These are phyloP conservation scores for Monosporozyma aquatica DNA, from an alignment of 805 yeast genomes.

Conservation along the genomic window DNA sequence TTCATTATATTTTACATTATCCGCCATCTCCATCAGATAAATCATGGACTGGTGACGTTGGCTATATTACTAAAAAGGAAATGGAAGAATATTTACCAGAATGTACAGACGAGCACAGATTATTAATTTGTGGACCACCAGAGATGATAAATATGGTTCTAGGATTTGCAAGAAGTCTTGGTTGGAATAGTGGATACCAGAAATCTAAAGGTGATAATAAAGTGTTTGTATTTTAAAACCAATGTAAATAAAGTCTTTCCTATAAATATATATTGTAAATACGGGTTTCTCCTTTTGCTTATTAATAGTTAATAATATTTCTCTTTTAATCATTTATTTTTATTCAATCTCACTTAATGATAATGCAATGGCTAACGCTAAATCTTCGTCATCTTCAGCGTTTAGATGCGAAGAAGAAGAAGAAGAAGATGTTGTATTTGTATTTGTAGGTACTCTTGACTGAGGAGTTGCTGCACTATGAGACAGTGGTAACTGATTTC, in stretches of 20 bases:
- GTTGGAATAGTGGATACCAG: conserved; percentile 44
- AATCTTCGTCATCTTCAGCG: conserved; percentile 18
- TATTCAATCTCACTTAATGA: conserved; percentile 25
- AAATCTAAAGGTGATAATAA: conserved; percentile 42
- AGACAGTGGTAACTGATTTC: not conserved
- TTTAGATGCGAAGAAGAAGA: not conserved
- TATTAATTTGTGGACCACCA: conserved; percentile 69
- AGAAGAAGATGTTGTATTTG: not conserved
- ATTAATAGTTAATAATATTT: no score
- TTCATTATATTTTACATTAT: conserved; percentile 47
- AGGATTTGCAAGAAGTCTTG: conserved; percentile 44
- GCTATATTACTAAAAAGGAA: conserved; percentile 54
- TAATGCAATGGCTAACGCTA: conserved; percentile 28
- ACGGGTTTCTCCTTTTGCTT: no score
- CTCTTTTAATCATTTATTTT: not conserved
- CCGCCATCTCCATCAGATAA: conserved; percentile 30
- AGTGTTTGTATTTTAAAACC: conserved; percentile 43
- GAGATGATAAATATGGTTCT: conserved; percentile 50
- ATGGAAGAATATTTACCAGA: conserved; percentile 45
- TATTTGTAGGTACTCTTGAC: not conserved
- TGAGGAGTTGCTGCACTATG: not conserved
- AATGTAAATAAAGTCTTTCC: not conserved
- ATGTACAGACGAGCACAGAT: conserved; percentile 39
- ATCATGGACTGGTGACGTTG: conserved; percentile 51
- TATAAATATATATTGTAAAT: no score